These are phyloP conservation scores for Aspergillus tamarii DNA, from an alignment of 2,329 filamentous ascomycete species.

Conservation along the genomic window DNA sequence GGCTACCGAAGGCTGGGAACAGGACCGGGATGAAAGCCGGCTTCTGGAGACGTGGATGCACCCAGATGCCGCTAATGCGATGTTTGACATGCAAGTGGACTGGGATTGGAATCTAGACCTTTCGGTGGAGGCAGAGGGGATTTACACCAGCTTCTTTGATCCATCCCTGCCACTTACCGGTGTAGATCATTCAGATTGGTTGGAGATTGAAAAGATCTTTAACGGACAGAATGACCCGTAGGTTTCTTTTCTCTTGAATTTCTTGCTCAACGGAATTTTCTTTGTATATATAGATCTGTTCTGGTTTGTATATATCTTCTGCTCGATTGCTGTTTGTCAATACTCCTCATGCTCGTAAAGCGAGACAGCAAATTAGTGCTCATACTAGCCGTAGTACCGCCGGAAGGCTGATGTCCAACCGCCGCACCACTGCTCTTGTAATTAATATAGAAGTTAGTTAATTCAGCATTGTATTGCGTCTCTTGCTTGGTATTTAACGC, in stretches of 20 bases:
- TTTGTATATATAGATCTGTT: background rate
- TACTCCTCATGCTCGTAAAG: background rate
- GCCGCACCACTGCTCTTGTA: background rate
- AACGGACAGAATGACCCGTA: slow-evolving; percentile 1
- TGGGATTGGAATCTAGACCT: slow-evolving; percentile 20
- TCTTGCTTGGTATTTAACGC: background rate
- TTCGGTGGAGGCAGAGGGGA: slow-evolving; percentile 23
- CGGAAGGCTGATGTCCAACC: background rate
- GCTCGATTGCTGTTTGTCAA: too few species aligned
- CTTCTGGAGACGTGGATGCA: slow-evolving; percentile 20
- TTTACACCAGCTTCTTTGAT: slow-evolving; percentile 27
- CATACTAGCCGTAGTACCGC: background rate
- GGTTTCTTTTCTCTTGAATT: background rate
- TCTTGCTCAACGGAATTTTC: background rate
- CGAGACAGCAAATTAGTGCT: background rate
- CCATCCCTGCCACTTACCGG: slow-evolving; percentile 25
- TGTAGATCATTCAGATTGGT: slow-evolving; percentile 26
- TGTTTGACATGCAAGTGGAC: slow-evolving; percentile 22
- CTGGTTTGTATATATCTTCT: too few species aligned
- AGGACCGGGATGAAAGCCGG: slow-evolving; percentile 13
- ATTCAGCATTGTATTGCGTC: background rate
- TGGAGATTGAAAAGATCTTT: slow-evolving; percentile 28
- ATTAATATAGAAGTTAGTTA: background rate
- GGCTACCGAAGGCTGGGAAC: background rate
- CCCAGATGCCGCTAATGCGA: background rate